Evolutionary conservation across 305 asterid species (phyloP), one percentile per base, ranked within the genome.

Genomic region (Petunia hybrid): DNA sequence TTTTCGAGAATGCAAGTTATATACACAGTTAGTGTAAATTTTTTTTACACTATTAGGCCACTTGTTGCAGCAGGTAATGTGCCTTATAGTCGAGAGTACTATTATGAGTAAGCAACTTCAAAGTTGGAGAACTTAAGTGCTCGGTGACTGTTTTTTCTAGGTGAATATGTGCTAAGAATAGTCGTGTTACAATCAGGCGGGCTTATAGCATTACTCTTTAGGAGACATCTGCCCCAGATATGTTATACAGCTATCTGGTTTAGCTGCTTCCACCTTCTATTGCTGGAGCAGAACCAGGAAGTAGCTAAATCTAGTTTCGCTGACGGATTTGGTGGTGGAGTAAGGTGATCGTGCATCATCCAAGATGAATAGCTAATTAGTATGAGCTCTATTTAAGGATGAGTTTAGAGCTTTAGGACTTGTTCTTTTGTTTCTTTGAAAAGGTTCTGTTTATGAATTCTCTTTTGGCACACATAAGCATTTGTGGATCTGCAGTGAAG

Each of bases 391-490:
- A 66, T 67, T 6, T 41, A 14, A 65, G 35, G 73, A 67, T n/a
- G 75, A 0, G 3, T 41, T 67, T 42, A 14, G 74, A 66, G 36
- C 74, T 66, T 40, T 14, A 36, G 31, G 55, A 41, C 75, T 14
- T 67, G 75, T n/a, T 67, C 41, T 10, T 8, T 67, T 22, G 31
- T 22, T 22, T 1, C 31, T 22, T 22, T 22, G 31, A 22, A 41
- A 41, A 67, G 7, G 7, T 41, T 67, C n/a, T 67, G 6, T 2
- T 41, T 67, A n/a, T 38, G 40, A 40, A 16, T 40, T 40, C 74
- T 66, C 74, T 41, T 66, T 66, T 40, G 53, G 36, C 13, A 40
- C n/a, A 5, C 13, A n/a, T 66, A 51, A 66, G 41, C 74, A 66
- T n/a, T 9, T 38, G 51, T 13, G 10, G 51, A 40, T 66, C 51